Evolutionary conservation across 495 filamentous ascomycete species (phyloP), one percentile per base, ranked within the genome.

Genomic region (Podospora australis): DNA sequence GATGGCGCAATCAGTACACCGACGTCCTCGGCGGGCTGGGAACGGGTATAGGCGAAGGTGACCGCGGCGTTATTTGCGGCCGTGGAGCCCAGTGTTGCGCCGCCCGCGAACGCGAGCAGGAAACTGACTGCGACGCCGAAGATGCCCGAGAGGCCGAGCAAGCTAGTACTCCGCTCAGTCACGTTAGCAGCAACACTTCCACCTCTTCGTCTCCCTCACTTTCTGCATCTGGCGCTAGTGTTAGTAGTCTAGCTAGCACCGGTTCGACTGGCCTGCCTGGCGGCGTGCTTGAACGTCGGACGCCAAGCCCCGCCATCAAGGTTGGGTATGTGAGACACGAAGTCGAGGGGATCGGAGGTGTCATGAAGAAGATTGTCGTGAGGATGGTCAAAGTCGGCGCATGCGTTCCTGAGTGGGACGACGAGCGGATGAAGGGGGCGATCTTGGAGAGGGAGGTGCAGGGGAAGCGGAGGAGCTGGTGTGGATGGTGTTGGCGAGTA

Each of bases 41-140:
- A 3, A 88, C 85, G 2, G 90, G 90, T 13, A 90, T 92, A 39
- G 87, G 88, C 34, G 88, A 94, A 57, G 90, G 89, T 46, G 80
- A 86, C 58, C 83, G 90, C 52, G 88, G 90, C 32, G 86, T 94
- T 2, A 80, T 86, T 54, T 95, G 90, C 61, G 88, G 87, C 0
- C 79, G 86, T 14, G 84, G 80, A 23, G 69, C 69, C 11, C 58
- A 68, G 5, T 96, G 90, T 65, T 78, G 86, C 23, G 86, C 81
- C 1, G 82, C 81, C 0, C 67, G 79, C 46, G 82, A 84, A 54
- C 81, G 84, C 11, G 88, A 91, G 62, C 73, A 90, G 13, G 87
- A 91, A 54, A 82, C 82, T 5, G 88, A 91, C 58, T 87, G 84
- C 58, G 84, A 87, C 55, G 79, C 78, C 22, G 78, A 83, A 39